These are phyloP conservation scores for Cornus controversa DNA, from an alignment of 148 eudicot genomes.

Conservation along the genomic window DNA sequence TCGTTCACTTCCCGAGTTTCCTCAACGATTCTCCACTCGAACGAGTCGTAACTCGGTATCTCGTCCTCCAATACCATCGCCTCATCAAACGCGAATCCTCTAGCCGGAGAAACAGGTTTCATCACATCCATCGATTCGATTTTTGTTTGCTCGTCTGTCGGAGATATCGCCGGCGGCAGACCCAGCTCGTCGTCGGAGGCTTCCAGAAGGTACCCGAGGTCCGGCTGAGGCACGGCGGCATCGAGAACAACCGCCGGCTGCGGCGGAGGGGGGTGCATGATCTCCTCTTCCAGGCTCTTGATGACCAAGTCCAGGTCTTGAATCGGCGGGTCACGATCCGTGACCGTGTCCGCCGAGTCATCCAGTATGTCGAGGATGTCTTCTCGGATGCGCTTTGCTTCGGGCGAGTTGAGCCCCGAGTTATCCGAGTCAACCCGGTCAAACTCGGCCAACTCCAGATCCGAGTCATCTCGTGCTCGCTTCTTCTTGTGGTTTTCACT, in stretches of 20 bases:
- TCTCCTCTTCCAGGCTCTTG: constrained; percentile 40
- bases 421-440: constrained; percentile 8
- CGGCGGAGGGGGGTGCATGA: constrained; percentile 11
- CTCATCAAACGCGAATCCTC: not conserved
- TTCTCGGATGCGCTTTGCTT: not conserved
- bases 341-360: constrained; percentile 21
- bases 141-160: not conserved
- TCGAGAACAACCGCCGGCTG: not conserved
- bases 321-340: not conserved
- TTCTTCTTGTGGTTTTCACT: constrained; percentile 2
- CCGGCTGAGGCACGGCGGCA: constrained; percentile 16
- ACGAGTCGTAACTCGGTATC: constrained; percentile 18
- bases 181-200: constrained; percentile 56
- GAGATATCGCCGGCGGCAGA: constrained; percentile 31
- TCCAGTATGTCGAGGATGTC: constrained; percentile 36
- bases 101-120: not conserved
- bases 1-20: not conserved
- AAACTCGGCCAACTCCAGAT: constrained; percentile 1
- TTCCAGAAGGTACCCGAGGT: constrained; percentile 42
- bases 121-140: not conserved
- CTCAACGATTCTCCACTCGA: constrained; percentile 15
- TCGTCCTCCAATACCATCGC: constrained; percentile 16
- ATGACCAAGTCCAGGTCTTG: constrained; percentile 43
- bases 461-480: constrained; percentile 23
- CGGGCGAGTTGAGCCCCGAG: not conserved